Evolutionary conservation across 768 basidiomycete genomes (phyloP).

Genomic region (Boletus coccyginus): DNA sequence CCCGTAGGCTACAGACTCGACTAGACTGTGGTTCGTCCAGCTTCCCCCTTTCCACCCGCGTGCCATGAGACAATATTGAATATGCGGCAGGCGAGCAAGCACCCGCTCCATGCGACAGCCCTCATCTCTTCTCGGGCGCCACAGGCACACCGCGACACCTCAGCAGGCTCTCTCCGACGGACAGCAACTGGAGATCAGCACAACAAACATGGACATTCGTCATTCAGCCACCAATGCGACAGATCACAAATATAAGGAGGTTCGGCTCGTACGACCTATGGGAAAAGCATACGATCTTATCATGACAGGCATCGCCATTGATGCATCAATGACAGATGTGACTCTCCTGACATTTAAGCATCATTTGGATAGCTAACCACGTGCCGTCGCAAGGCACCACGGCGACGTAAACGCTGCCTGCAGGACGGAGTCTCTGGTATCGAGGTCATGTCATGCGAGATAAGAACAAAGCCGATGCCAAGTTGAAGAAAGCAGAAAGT

Average conservation of each 20-base stretch:
- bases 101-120: background rate
- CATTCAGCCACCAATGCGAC: background rate
- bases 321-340: background rate
- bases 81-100: background rate
- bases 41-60: background rate
- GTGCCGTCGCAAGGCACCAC: background rate
- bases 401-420: background rate
- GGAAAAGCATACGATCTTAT: background rate
- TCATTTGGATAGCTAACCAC: background rate
- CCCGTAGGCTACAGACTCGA: too few species aligned
- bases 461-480: background rate
- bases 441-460: background rate
- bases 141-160: background rate
- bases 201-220: background rate
- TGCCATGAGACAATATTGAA: background rate
- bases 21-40: background rate
- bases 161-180: background rate
- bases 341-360: background rate
- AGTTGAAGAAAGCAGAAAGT: background rate
- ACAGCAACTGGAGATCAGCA: background rate
- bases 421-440: background rate
- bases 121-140: background rate
- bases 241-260: constrained; percentile 4
- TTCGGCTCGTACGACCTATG: background rate
- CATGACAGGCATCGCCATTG: background rate